Conservation (phyloP, 1,284 basidiomycete genomes). For the Pseudozyma tsukubaensis region DNA sequence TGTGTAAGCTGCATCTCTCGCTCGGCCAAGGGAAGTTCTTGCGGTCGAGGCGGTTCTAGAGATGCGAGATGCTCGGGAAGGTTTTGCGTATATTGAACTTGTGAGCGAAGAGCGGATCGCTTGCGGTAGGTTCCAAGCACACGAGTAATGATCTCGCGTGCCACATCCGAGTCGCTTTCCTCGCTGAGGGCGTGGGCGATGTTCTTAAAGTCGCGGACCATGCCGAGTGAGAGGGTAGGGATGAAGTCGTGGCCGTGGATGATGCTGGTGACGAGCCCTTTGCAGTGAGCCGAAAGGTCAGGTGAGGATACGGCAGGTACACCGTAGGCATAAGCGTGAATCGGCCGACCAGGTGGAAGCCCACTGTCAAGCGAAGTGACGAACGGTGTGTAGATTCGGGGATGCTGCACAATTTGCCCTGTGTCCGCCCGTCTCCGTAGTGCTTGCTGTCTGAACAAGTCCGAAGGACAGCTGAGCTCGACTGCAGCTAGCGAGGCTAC, state of each 20-base stretch:
- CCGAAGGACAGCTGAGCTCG: slow-evolving; percentile 64
- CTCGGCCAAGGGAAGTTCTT: slow-evolving; percentile 41
- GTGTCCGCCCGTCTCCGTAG: slow-evolving; percentile 12
- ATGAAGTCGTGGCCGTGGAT: slow-evolving; percentile 70
- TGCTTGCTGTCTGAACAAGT: slow-evolving; percentile 62
- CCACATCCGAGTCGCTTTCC: slow-evolving; percentile 61
- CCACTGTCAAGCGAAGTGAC: slow-evolving; percentile 70
- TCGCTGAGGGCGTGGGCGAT: slow-evolving; percentile 66
- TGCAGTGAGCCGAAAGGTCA: slow-evolving; percentile 70
- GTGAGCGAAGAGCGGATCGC: slow-evolving; percentile 37
- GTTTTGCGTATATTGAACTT: slow-evolving; percentile 19
- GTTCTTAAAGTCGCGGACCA: slow-evolving; percentile 71
- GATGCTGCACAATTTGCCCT: slow-evolving; percentile 55
- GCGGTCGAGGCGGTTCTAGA: slow-evolving; percentile 39
- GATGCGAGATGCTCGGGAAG: slow-evolving; percentile 22
- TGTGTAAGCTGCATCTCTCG: slow-evolving; percentile 40
- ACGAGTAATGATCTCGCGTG: slow-evolving; percentile 72
- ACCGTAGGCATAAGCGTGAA: slow-evolving; percentile 71
- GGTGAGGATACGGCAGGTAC: slow-evolving; percentile 62
- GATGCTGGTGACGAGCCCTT: slow-evolving; percentile 71
- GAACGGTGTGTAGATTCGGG: slow-evolving; percentile 70
- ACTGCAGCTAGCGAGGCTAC: slow-evolving; percentile 70
- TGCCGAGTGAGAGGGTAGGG: slow-evolving; percentile 70
- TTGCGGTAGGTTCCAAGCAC: slow-evolving; percentile 67
- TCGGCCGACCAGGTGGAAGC: slow-evolving; percentile 71